These are phyloP conservation scores for Cladophialophora carrionii DNA, from an alignment of 2,329 filamentous ascomycete species.

Conservation along the genomic window DNA sequence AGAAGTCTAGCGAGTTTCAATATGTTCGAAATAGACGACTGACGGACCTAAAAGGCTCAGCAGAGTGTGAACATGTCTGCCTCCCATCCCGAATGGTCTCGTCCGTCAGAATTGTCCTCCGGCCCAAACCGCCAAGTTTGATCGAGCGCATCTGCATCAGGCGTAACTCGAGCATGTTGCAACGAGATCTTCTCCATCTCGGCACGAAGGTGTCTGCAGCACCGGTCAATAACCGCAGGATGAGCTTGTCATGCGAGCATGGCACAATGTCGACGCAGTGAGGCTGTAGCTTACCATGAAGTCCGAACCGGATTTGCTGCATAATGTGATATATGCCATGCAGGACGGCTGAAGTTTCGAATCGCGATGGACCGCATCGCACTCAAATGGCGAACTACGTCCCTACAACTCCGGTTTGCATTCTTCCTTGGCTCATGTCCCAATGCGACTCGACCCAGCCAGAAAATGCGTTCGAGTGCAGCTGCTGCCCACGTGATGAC, in stretches of 20 bases:
- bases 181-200: conserved; percentile 48
- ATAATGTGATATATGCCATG: not conserved
- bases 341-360: not conserved
- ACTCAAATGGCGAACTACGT: not conserved
- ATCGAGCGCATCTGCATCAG: conserved; percentile 56
- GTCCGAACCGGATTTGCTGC: not conserved
- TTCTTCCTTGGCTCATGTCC: not conserved
- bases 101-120: not conserved
- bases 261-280: conserved; percentile 41
- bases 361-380: too few species aligned
- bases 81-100: not conserved
- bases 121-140: conserved; percentile 50
- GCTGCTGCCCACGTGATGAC: conserved; percentile 17
- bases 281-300: not conserved
- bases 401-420: not conserved
- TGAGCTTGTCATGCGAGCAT: conserved; percentile 54
- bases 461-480: not conserved
- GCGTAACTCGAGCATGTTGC: conserved; percentile 54
- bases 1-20: not conserved
- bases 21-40: not conserved
- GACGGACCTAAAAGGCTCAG: too few species aligned
- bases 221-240: conserved; percentile 41
- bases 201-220: conserved; percentile 50
- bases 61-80: not conserved
- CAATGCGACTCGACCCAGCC: not conserved